Evolutionary conservation across 78 protist species (phyloP), one percentile per base, ranked within the genome.

Genomic region (Trichosphaerium sp.): DNA sequence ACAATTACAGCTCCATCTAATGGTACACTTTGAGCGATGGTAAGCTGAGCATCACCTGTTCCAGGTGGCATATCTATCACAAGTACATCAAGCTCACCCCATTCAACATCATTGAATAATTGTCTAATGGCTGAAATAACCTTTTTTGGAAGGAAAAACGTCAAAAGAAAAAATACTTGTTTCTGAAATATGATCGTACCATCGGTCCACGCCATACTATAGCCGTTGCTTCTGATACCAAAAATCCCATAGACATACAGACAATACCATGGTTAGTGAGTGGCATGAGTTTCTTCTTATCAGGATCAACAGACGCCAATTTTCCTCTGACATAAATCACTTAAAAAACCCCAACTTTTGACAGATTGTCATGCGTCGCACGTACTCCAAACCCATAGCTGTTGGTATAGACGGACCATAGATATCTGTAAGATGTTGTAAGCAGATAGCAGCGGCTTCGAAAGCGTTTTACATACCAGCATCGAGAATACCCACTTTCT

Each of bases 51-150:
- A 67, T 95, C 97, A 55, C 97, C 94, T 4, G 99, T 96, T 52
- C 99, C 99, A 0, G 99, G 99, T 25, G 99, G 99, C 81, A 90
- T 60, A 87, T 96, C 99, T 37, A 94, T 43, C 38, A 92, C 85
- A 12, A 96, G 71, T 4, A 47, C 41, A 74, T 96, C 99, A 4
- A 94, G 74, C 10, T 67, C 86, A 0, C 88, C 92, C 97, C 97
- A 93, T 0, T 35, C 75, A 1, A 72, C 72, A n/a, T 61, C 60
- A 4, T 56, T 23, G 31, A 90, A 23, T 39, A 94, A 66, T 67
- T 81, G 80, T 26, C 84, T 58, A n/a, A 88, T 18, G 0, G 82
- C 88, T 15, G 39, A 5, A 75, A 75, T 82, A 8, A 92, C 76
- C 76, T 77, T 38, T 40, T 6, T 10, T 54, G n/a, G n/a, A n/a